Conservation (phyloP, 148 eudicot species). For the Camellia granthamiana region DNA sequence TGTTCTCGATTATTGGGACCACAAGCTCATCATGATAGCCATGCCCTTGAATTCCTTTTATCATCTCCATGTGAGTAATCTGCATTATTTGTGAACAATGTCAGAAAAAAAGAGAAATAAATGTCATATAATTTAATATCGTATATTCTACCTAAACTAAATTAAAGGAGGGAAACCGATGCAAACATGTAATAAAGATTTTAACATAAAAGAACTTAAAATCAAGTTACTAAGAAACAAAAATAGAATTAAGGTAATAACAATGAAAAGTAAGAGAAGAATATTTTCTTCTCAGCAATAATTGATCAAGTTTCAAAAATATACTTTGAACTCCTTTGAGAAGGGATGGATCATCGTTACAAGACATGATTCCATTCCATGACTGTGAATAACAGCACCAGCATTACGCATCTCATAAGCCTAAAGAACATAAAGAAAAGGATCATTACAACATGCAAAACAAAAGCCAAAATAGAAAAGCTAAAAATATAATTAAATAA, state of each 20-base stretch:
- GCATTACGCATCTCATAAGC: conserved; percentile 14
- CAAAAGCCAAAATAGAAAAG: neutral
- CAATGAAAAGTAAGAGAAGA: too few relatives aligned
- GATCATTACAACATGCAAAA: neutral
- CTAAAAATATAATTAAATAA: neutral
- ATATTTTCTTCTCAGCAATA: neutral
- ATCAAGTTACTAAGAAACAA: neutral
- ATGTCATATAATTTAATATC: neutral
- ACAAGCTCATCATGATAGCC: conserved; percentile 19
- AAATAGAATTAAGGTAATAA: neutral
- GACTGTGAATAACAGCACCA: conserved; percentile 15
- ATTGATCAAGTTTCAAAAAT: neutral
- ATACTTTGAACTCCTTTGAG: conserved; percentile 14
- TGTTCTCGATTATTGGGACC: conserved; percentile 12
- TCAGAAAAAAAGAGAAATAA: neutral
- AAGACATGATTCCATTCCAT: conserved; percentile 16
- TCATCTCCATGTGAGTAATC: conserved; percentile 17
- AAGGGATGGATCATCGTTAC: conserved; percentile 14
- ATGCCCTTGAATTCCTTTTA: conserved; percentile 18
- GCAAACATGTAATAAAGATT: neutral
- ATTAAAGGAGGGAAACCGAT: neutral
- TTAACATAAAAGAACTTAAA: too few relatives aligned
- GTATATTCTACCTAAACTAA: neutral
- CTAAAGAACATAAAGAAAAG: conserved; percentile 3
- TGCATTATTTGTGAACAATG: neutral